Conservation (phyloP, 495 filamentous ascomycete species). For the Lichina pygmaea region DNA sequence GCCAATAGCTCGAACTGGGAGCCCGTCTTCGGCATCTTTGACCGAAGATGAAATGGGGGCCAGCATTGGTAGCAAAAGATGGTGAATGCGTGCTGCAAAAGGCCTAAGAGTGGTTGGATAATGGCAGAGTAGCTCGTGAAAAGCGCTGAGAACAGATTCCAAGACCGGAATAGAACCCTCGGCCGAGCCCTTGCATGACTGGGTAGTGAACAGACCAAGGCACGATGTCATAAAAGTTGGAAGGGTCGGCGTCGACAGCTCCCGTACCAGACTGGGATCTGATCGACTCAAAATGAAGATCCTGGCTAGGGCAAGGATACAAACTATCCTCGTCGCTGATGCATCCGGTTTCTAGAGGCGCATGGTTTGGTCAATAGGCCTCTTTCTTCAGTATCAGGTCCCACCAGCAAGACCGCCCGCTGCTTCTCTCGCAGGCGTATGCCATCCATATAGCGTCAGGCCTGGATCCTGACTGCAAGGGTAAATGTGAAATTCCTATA, state of each 20-base stretch:
- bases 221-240: constrained; percentile 46
- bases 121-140: constrained; percentile 39
- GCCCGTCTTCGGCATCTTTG: constrained; percentile 13
- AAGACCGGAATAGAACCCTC: constrained; percentile 19
- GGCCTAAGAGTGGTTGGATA: constrained; percentile 62
- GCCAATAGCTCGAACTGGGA: constrained; percentile 9
- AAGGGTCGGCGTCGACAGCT: constrained; percentile 65
- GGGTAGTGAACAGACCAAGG: constrained; percentile 32
- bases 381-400: too few species aligned
- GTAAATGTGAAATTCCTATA: background rate
- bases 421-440: too few species aligned
- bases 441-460: too few species aligned
- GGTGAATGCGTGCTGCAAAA: constrained; percentile 35
- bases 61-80: constrained; percentile 25
- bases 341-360: constrained; percentile 39
- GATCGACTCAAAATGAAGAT: constrained; percentile 61
- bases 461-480: background rate
- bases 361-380: background rate
- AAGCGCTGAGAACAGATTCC: constrained; percentile 32
- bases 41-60: constrained; percentile 23
- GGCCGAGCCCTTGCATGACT: constrained; percentile 7
- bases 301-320: constrained; percentile 46
- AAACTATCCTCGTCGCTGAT: constrained; percentile 40
- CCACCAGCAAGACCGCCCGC: too few species aligned
- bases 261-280: constrained; percentile 56